These are phyloP conservation scores for Suzukiozyma palmioleophila DNA, from an alignment of 1,139 yeast genomes.

Conservation along the genomic window DNA sequence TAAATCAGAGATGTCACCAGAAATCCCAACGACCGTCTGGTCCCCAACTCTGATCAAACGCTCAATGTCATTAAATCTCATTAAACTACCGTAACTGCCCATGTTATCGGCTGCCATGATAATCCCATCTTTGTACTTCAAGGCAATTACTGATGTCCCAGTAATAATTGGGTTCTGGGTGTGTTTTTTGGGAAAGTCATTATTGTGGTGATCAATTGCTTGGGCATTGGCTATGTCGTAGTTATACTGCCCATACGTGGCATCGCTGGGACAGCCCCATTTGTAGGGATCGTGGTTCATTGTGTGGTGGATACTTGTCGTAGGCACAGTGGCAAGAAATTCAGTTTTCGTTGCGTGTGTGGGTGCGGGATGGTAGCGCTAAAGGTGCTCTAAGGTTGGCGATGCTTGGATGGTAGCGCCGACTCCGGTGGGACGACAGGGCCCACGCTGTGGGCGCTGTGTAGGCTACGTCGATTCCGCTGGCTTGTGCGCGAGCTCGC, in stretches of 20 bases:
- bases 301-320: neutral
- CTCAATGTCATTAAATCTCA: slow-evolving; percentile 81
- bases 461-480: too few relatives aligned
- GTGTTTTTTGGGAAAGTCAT: slow-evolving; percentile 64
- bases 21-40: slow-evolving; percentile 85
- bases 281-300: slow-evolving; percentile 95
- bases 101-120: slow-evolving; percentile 93
- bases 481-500: too few relatives aligned
- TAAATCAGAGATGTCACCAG: slow-evolving; percentile 94
- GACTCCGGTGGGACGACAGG: too few relatives aligned
- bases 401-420: too few relatives aligned
- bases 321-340: neutral
- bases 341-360: neutral
- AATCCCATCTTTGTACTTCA: slow-evolving; percentile 87
- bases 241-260: slow-evolving; percentile 77
- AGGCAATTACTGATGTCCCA: slow-evolving; percentile 90
- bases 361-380: too few relatives aligned
- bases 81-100: slow-evolving; percentile 89
- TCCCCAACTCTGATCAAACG: slow-evolving; percentile 79
- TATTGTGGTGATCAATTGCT: slow-evolving; percentile 16
- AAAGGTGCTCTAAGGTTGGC: too few relatives aligned
- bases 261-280: slow-evolving; percentile 94
- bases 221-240: slow-evolving; percentile 60
- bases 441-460: too few relatives aligned
- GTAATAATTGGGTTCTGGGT: slow-evolving; percentile 95